Conservation (phyloP, 2,329 filamentous ascomycete genomes). For the Aureobasidium namibiae region DNA sequence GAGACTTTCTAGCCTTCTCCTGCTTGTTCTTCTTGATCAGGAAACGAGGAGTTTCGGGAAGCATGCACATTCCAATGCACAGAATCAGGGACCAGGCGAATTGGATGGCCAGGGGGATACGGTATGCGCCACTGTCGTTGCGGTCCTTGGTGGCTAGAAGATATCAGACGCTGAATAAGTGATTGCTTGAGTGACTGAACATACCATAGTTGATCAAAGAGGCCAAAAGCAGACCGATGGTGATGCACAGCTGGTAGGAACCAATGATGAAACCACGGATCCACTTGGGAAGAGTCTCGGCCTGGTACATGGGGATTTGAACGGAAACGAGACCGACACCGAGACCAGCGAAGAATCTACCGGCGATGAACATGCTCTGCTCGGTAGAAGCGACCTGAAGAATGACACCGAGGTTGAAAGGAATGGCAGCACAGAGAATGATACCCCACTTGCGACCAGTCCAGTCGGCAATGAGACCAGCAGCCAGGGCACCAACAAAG, state of each 20-base stretch:
- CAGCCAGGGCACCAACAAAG: constrained; percentile 17
- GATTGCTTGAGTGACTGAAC: neutral
- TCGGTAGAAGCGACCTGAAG: constrained; percentile 17
- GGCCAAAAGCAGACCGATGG: constrained; percentile 64
- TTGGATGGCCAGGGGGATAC: constrained; percentile 69
- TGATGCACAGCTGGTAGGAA: constrained; percentile 72
- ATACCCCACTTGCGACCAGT: constrained; percentile 63
- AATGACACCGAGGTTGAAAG: constrained; percentile 19
- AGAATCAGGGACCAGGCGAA: constrained; percentile 71
- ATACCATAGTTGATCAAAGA: constrained; percentile 58
- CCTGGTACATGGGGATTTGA: constrained; percentile 69
- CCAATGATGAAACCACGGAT: constrained; percentile 67
- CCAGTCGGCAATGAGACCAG: constrained; percentile 64
- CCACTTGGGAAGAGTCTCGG: constrained; percentile 63
- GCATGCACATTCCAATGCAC: constrained; percentile 57
- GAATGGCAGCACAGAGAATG: constrained; percentile 53
- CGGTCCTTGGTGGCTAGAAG: constrained; percentile 46
- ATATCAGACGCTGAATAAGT: neutral
- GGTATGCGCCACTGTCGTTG: constrained; percentile 46
- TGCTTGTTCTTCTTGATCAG: constrained; percentile 66
- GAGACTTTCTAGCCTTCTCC: constrained; percentile 50
- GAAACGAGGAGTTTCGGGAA: constrained; percentile 76
- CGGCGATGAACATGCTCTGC: constrained; percentile 16
- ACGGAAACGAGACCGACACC: constrained; percentile 46
- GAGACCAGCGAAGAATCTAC: constrained; percentile 17